Conservation (phyloP, 192 early-diverging fungal species). For the Rhizophagus clarus region DNA sequence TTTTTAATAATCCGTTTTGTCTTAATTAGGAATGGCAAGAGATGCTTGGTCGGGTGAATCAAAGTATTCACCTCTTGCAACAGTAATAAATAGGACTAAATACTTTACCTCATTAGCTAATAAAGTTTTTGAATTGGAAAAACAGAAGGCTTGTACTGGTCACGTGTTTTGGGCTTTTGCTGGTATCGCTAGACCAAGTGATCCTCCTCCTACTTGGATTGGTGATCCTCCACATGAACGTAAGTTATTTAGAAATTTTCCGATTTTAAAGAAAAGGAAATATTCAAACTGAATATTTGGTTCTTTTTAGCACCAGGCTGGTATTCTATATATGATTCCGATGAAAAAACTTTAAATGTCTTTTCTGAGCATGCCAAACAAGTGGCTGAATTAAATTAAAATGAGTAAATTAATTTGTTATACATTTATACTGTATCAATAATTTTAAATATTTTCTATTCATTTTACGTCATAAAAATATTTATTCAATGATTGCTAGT, state of each 20-base stretch:
- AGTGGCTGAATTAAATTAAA: not conserved
- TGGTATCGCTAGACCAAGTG: slow-evolving; percentile 51
- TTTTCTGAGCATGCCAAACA: slow-evolving; percentile 3
- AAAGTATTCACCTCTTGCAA: slow-evolving; percentile 51
- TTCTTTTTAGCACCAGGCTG: slow-evolving; percentile 48
- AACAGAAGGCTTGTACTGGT: slow-evolving; percentile 43
- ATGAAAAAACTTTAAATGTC: slow-evolving; percentile 30
- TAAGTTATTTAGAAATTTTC: slow-evolving; percentile 30
- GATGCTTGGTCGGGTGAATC: slow-evolving; percentile 44
- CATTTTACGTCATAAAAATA: too few relatives aligned
- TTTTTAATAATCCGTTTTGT: not conserved
- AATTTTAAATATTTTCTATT: too few relatives aligned
- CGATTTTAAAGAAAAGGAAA: not conserved
- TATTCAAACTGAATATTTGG: not conserved
- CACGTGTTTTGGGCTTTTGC: slow-evolving; percentile 70
- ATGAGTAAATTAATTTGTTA: too few relatives aligned
- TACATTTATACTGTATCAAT: too few relatives aligned
- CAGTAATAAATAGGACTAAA: slow-evolving; percentile 53
- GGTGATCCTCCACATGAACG: slow-evolving; percentile 64
- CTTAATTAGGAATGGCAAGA: slow-evolving; percentile 34
- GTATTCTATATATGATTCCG: slow-evolving; percentile 67
- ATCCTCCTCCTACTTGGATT: slow-evolving; percentile 43
- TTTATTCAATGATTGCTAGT: too few relatives aligned
- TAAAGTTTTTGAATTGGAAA: slow-evolving; percentile 37
- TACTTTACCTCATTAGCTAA: slow-evolving; percentile 53